Conservation (phyloP, 176 grass and related monocot species). For the Alopecurus myosuroides region DNA sequence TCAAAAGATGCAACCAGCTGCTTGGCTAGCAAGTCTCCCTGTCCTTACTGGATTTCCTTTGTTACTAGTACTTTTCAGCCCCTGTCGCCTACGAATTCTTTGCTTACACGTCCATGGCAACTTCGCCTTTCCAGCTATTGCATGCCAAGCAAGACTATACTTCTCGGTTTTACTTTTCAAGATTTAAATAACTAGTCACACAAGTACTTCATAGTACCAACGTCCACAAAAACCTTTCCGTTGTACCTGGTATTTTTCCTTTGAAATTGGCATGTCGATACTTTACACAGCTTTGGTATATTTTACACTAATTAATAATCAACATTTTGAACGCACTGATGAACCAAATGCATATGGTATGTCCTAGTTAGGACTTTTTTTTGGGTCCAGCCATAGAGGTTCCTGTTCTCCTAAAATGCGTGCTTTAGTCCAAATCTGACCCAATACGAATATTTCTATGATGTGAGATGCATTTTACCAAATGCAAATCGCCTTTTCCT, state of each 20-base stretch:
- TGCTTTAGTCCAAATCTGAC: background rate
- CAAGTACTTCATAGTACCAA: background rate
- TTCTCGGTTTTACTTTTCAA: slow-evolving; percentile 14
- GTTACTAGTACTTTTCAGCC: background rate
- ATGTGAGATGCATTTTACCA: background rate
- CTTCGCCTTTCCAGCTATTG: slow-evolving; percentile 26
- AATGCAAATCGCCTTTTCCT: too few species aligned
- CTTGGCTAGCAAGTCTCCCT: slow-evolving; percentile 22
- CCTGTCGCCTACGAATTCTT: background rate
- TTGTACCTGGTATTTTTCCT: background rate
- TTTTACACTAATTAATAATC: background rate
- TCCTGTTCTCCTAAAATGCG: background rate
- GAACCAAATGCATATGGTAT: background rate
- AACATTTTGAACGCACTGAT: background rate
- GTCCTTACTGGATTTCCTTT: background rate
- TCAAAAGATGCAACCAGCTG: slow-evolving; percentile 8
- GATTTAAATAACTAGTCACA: background rate
- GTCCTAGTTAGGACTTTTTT: background rate
- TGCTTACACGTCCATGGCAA: slow-evolving; percentile 25
- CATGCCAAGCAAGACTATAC: background rate
- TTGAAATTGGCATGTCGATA: background rate
- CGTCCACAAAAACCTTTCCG: background rate
- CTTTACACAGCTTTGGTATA: background rate
- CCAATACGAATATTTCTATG: background rate
- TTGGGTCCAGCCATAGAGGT: background rate